Evolutionary conservation across 2,329 filamentous ascomycete species (phyloP).

Genomic region (Curvularia spicifera): DNA sequence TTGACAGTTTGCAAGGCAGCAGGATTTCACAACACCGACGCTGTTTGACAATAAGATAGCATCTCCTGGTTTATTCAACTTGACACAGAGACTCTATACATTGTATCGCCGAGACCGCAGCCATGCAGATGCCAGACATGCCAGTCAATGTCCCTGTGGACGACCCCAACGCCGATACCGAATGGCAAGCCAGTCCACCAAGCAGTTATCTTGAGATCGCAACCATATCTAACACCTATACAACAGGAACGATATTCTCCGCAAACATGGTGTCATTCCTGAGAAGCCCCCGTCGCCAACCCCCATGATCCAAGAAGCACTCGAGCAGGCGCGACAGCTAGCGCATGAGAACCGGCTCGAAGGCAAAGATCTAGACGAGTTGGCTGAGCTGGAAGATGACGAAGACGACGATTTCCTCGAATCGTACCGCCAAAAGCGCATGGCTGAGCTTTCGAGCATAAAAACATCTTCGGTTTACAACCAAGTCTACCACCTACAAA

Average conservation of each 20-base stretch:
- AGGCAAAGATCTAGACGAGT: constrained; percentile 91
- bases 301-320: constrained; percentile 92
- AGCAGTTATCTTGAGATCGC: background rate
- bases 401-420: constrained; percentile 94
- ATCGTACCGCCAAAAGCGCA: constrained; percentile 81
- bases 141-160: constrained; percentile 83
- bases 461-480: constrained; percentile 82
- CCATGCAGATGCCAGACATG: constrained; percentile 58
- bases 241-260: constrained; percentile 93
- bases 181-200: constrained; percentile 70
- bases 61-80: constrained; percentile 31
- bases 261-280: constrained; percentile 96
- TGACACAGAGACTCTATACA: background rate
- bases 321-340: constrained; percentile 79
- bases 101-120: constrained; percentile 7
- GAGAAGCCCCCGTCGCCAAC: constrained; percentile 96
- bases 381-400: constrained; percentile 91
- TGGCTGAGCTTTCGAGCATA: constrained; percentile 79
- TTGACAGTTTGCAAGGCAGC: constrained; percentile 22
- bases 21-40: constrained; percentile 10
- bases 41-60: no score
- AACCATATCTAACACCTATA: background rate
- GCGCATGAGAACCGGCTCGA: constrained; percentile 93
- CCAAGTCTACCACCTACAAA: constrained; percentile 90
- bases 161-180: constrained; percentile 95